Evolutionary conservation across 352 stramenopile species (phyloP).

Genomic region (Globisporangium splendens): DNA sequence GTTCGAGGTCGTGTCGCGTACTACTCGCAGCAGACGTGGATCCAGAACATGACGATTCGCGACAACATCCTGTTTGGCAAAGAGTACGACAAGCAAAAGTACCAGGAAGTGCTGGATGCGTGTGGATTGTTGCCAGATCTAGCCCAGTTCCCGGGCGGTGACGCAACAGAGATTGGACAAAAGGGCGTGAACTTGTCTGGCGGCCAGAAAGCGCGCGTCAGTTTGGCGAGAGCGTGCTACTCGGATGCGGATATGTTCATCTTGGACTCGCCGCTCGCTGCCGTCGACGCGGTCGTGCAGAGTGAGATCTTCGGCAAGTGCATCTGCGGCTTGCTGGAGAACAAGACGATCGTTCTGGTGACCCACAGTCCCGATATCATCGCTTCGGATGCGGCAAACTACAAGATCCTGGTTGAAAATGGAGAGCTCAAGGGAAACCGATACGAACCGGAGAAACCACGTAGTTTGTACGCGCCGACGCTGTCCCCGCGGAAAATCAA

Average conservation of each 20-base stretch:
- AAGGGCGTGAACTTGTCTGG: constrained; percentile 94
- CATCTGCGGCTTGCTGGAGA: constrained; percentile 29
- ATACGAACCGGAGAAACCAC: not conserved
- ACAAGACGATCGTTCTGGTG: constrained; percentile 86
- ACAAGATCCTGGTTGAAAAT: constrained; percentile 17
- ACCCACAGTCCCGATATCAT: constrained; percentile 88
- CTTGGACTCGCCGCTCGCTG: constrained; percentile 91
- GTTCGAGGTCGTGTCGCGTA: constrained; percentile 50
- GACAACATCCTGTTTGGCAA: constrained; percentile 95
- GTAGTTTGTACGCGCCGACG: constrained; percentile 1
- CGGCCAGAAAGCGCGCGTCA: constrained; percentile 88
- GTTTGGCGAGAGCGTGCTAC: constrained; percentile 70
- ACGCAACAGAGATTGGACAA: constrained; percentile 95
- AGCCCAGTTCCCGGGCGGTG: constrained; percentile 66
- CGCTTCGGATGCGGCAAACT: constrained; percentile 21
- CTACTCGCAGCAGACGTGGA: constrained; percentile 85
- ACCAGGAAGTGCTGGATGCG: constrained; percentile 57
- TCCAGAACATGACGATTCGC: constrained; percentile 81
- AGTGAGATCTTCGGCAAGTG: constrained; percentile 87
- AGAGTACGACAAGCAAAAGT: constrained; percentile 43
- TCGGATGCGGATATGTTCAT: constrained; percentile 68
- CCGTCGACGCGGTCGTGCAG: constrained; percentile 93
- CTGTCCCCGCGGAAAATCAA: constrained; percentile 3
- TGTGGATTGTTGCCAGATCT: constrained; percentile 89
- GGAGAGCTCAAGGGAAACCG: constrained; percentile 3